A percentile compares a stretch with the other conserved stretches of the same genome.
Conservation (phyloP, 169 alveolate species). For the Plasmodium sp. region DNA sequence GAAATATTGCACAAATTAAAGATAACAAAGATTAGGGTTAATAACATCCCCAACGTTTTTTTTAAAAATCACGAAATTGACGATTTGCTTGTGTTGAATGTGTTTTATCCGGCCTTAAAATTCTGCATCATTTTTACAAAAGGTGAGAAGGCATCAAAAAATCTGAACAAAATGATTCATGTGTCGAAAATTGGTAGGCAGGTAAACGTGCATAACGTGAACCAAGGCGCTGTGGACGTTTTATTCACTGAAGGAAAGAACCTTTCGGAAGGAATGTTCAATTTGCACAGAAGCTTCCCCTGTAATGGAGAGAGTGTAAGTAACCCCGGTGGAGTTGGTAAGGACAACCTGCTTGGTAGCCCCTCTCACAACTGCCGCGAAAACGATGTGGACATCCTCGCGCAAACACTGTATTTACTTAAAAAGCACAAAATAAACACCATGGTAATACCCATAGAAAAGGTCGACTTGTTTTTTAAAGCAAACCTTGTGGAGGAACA, state of each 20-base stretch:
- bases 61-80: conserved; percentile 63
- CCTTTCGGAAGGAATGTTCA: not conserved
- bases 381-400: conserved; percentile 38
- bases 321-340: not conserved
- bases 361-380: not conserved
- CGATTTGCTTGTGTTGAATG: conserved; percentile 53
- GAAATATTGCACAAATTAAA: conserved; percentile 39
- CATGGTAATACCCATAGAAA: conserved; percentile 70
- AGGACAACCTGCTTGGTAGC: not conserved
- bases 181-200: not conserved
- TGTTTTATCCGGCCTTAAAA: conserved; percentile 53
- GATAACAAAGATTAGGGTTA: conserved; percentile 37
- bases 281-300: not conserved
- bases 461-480: conserved; percentile 48
- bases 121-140: conserved; percentile 50
- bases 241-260: not conserved
- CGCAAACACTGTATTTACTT: conserved; percentile 63
- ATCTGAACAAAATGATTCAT: not conserved
- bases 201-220: not conserved
- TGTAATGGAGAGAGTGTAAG: not conserved
- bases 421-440: conserved; percentile 50
- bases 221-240: not conserved
- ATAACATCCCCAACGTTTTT: conserved; percentile 43
- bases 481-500: conserved; percentile 34
- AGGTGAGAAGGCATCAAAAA: not conserved